These are phyloP conservation scores for Oryza meyeriana DNA, from an alignment of 176 grass and related monocot genomes.

Conservation along the genomic window DNA sequence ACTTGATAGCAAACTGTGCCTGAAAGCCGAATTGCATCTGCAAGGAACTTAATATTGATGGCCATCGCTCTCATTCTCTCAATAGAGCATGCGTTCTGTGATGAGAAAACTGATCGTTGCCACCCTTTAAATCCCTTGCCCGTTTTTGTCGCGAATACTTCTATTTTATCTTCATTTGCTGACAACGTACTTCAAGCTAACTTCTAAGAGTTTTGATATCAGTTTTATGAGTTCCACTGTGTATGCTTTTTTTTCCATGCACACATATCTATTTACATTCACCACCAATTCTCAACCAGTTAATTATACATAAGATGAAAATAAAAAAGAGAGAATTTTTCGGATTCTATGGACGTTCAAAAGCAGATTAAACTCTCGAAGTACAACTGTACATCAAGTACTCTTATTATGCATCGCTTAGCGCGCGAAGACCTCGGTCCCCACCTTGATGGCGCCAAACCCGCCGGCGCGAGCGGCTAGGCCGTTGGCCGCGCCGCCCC, in stretches of 20 bases:
- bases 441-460: not conserved
- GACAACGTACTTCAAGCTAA: no score
- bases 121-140: no score
- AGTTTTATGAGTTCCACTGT: no score
- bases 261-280: not conserved
- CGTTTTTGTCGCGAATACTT: no score
- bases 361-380: not conserved
- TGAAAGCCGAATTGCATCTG: no score
- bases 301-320: not conserved
- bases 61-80: no score
- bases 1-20: no score
- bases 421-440: not conserved
- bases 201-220: no score
- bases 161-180: no score
- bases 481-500: not conserved
- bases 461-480: conserved; percentile 2
- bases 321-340: not conserved
- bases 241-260: not conserved
- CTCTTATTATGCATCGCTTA: not conserved
- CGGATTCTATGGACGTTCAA: not conserved
- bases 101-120: no score
- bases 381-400: not conserved
- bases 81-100: no score
- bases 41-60: no score
- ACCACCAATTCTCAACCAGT: not conserved